Conservation (phyloP, 164 flowering plant species). For the Magnolia sinica region DNA sequence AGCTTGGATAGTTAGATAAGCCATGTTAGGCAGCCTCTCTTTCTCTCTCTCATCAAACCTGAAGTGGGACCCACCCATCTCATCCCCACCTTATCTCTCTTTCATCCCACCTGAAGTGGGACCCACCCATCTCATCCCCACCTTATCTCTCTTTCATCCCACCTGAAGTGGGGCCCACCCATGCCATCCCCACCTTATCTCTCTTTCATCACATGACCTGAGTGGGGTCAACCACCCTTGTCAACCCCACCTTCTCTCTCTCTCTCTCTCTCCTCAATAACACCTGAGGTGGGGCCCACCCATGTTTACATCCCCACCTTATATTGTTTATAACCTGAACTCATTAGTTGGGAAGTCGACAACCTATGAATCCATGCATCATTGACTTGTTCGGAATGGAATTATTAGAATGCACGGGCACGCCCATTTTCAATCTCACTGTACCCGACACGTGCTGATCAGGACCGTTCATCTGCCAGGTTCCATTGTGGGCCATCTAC, state of each 20-base stretch:
- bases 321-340: not conserved
- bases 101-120: not conserved
- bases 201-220: not conserved
- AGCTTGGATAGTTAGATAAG: not conserved
- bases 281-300: not conserved
- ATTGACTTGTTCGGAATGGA: not conserved
- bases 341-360: not conserved
- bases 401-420: not conserved
- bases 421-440: not conserved
- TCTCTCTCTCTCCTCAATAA: not conserved
- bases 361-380: not conserved
- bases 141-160: not conserved
- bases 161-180: not conserved
- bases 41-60: not conserved
- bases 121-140: not conserved
- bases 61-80: not conserved
- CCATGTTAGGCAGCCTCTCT: not conserved
- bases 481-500: not conserved
- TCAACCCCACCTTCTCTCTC: not conserved
- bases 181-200: not conserved
- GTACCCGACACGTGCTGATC: not conserved
- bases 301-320: not conserved
- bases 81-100: not conserved
- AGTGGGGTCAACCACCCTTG: not conserved
- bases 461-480: not conserved